phyloP scores from a whole-genome alignment of 2,329 filamentous ascomycete species.

The Claviceps sp. region DNA sequence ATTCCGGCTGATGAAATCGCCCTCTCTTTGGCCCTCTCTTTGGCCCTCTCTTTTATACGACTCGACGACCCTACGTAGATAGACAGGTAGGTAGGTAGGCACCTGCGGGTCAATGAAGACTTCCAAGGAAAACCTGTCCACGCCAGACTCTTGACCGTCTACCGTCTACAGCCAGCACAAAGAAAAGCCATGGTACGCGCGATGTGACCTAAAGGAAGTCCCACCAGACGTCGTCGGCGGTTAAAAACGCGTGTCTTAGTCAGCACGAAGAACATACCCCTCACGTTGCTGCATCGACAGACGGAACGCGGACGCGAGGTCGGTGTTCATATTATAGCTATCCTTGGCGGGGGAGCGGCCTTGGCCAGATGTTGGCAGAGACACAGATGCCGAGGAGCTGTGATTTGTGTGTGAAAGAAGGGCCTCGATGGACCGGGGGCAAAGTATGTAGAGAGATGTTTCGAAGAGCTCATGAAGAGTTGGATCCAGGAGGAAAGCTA shows the following conservation, averaged over 20 bases:
- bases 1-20: too few species aligned
- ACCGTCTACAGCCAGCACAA: too few species aligned
- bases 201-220: too few species aligned
- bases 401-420: background rate
- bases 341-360: background rate
- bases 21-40: too few species aligned
- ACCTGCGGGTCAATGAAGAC: too few species aligned
- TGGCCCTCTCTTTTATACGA: too few species aligned
- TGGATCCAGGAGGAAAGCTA: background rate
- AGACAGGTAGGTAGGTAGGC: too few species aligned
- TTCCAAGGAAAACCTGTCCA: too few species aligned
- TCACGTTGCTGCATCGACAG: slow-evolving; percentile 4
- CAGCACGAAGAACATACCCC: slow-evolving; percentile 1
- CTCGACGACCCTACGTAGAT: too few species aligned
- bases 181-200: too few species aligned
- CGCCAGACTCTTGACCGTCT: too few species aligned
- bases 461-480: too few species aligned
- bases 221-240: background rate
- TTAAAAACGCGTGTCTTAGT: background rate
- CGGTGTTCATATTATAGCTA: background rate
- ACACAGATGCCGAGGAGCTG: background rate
- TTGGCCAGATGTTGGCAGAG: slow-evolving; percentile 1
- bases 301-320: background rate
- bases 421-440: background rate
- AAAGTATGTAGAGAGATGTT: background rate